Evolutionary conservation across 768 basidiomycete genomes (phyloP), one percentile per base, ranked within the genome.

Genomic region (Porpolomopsis calyptriformis): DNA sequence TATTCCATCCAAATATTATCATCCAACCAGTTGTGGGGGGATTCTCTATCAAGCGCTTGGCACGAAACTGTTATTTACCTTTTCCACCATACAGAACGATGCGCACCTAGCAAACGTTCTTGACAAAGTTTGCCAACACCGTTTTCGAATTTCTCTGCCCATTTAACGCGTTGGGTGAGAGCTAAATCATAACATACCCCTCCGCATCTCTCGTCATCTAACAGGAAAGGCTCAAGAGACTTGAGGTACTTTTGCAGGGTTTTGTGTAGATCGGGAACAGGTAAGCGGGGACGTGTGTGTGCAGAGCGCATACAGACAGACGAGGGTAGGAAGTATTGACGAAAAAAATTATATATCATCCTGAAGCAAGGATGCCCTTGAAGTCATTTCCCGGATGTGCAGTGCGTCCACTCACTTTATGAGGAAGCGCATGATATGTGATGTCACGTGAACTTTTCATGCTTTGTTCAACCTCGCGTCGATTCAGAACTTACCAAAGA

Each of bases 1-100:
- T 84, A 83, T 54, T 83, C 78, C 48, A 78, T 65, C 94, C 93
- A 97, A 53, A 94, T 82, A 46, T 86, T 90, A 60, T 97, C 92
- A 52, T 93, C 78, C 9, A 98, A 74, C 93, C 93, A 98, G 59
- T 94, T 96, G 60, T 82, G 69, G 0, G 90, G 88, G 5, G 91
- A 92, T 1, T 70, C 65, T 53, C 72, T 78, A 65, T 94, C 91
- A 42, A 96, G 73, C 24, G 85, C 90, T 82, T 61, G 41, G 44
- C 35, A n/a, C 40, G 33, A 40, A 12, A 36, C 43, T 4, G 24
- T 34, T 22, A 23, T 51, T 55, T 40, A 59, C 56, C 44, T 50
- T n/a, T n/a, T n/a, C n/a, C n/a, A n/a, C n/a, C n/a, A n/a, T n/a
- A n/a, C n/a, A n/a, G n/a, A n/a, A n/a, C n/a, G n/a, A n/a, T n/a